Evolutionary conservation across 1,284 basidiomycete genomes (phyloP).

Genomic region (Polyporus tsugae): DNA sequence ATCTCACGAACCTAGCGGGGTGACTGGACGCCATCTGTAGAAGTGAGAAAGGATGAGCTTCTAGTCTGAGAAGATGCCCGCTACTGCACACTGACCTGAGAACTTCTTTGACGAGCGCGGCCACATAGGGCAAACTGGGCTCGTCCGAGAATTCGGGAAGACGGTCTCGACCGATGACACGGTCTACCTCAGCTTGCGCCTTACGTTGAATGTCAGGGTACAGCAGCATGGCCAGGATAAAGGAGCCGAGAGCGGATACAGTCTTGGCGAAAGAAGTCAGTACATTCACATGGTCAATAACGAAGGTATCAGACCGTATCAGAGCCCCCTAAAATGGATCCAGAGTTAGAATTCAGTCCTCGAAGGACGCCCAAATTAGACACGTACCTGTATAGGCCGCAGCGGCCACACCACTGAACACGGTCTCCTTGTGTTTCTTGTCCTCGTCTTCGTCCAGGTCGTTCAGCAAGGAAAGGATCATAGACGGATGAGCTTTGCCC

Average conservation of each 20-base stretch:
- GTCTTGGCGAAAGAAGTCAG: slow-evolving; percentile 30
- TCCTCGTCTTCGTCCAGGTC: slow-evolving; percentile 28
- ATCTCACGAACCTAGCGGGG: slow-evolving; percentile 33
- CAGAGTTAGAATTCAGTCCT: slow-evolving; percentile 9
- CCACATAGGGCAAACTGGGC: slow-evolving; percentile 48
- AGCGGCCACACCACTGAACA: slow-evolving; percentile 36
- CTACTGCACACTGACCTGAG: slow-evolving; percentile 42
- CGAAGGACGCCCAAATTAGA: background rate
- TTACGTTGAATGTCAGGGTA: slow-evolving; percentile 49
- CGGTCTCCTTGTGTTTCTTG: slow-evolving; percentile 27
- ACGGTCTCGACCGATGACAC: slow-evolving; percentile 47
- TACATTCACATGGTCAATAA: background rate
- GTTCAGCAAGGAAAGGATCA: slow-evolving; percentile 33
- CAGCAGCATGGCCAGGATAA: slow-evolving; percentile 49
- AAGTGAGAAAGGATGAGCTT: slow-evolving; percentile 9
- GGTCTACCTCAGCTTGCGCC: slow-evolving; percentile 51
- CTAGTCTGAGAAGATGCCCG: slow-evolving; percentile 9
- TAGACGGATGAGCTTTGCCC: slow-evolving; percentile 33
- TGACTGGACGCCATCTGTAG: slow-evolving; percentile 37
- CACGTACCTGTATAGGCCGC: slow-evolving; percentile 36
- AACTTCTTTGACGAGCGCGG: slow-evolving; percentile 53
- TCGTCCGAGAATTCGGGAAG: slow-evolving; percentile 51
- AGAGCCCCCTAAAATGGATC: slow-evolving; percentile 29
- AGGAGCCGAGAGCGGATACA: slow-evolving; percentile 38
- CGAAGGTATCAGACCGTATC: slow-evolving; percentile 31